These are phyloP conservation scores for Ormosia semicastrata DNA, from an alignment of 306 rosid genomes.

Conservation along the genomic window DNA sequence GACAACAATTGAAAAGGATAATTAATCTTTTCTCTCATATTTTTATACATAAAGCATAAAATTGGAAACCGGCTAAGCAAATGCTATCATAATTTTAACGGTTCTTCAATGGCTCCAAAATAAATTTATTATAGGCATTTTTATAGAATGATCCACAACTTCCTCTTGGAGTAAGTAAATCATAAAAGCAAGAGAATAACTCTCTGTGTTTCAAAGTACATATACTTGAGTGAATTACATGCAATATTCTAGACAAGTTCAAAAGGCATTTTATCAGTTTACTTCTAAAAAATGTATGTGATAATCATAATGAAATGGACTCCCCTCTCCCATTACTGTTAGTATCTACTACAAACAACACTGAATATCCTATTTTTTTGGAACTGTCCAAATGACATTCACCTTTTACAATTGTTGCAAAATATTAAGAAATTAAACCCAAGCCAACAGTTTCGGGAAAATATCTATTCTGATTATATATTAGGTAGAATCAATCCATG, in stretches of 20 bases:
- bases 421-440: neutral
- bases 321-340: neutral
- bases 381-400: neutral
- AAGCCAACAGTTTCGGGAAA: neutral
- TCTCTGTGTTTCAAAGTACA: neutral
- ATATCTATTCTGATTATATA: neutral
- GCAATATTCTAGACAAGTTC: neutral
- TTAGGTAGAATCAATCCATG: neutral
- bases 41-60: neutral
- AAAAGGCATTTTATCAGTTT: neutral
- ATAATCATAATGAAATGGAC: neutral
- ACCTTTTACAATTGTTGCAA: neutral
- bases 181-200: neutral
- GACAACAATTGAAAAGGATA: neutral
- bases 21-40: neutral
- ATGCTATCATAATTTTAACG: neutral
- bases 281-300: conserved; percentile 8
- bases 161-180: neutral
- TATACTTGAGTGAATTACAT: neutral
- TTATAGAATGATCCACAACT: neutral
- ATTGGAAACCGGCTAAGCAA: neutral
- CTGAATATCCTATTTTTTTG: neutral
- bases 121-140: neutral
- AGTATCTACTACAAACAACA: neutral
- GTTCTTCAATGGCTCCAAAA: neutral